phyloP scores from a whole-genome alignment of 371 early-diverging fungal species.

The Basidiobolus meristosporus region DNA sequence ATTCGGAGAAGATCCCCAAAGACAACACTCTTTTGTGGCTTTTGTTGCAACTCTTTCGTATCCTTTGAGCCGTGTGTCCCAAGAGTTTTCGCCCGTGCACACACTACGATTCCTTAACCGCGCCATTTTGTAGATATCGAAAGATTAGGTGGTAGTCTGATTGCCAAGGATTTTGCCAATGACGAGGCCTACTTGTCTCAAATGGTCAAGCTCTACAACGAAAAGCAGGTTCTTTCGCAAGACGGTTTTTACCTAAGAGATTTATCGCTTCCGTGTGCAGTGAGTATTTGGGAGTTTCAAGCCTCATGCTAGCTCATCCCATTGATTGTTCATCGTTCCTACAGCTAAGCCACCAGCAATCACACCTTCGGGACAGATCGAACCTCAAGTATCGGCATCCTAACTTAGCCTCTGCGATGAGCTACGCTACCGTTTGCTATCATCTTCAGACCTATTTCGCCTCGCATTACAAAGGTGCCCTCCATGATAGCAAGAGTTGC shows the following conservation, averaged over 20 bases:
- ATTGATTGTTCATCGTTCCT: not conserved
- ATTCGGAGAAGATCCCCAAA: conserved; percentile 19
- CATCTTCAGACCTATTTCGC: not conserved
- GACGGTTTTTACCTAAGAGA: conserved; percentile 62
- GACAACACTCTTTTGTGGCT: conserved; percentile 62
- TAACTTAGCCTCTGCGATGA: conserved; percentile 35
- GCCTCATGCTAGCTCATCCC: not conserved
- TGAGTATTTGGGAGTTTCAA: conserved; percentile 5
- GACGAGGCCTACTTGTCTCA: conserved; percentile 52
- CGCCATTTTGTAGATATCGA: conserved; percentile 26
- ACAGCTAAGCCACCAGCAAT: conserved; percentile 38
- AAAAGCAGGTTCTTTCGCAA: conserved; percentile 44
- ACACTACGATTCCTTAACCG: not conserved
- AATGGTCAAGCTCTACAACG: conserved; percentile 48
- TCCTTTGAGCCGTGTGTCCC: conserved; percentile 5
- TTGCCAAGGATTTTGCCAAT: conserved; percentile 39
- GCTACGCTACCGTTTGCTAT: conserved; percentile 24
- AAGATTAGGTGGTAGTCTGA: conserved; percentile 24
- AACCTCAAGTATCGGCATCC: conserved; percentile 62
- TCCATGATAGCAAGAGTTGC: conserved; percentile 7
- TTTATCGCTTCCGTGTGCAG: conserved; percentile 47
- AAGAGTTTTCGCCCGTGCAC: not conserved
- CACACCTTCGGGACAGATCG: conserved; percentile 31
- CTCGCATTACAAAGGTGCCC: conserved; percentile 2
- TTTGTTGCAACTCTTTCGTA: conserved; percentile 47